A percentile compares a stretch with the other conserved stretches of the same genome.
Conservation (phyloP, 1,284 basidiomycete species). For the Sutorius eximius region DNA sequence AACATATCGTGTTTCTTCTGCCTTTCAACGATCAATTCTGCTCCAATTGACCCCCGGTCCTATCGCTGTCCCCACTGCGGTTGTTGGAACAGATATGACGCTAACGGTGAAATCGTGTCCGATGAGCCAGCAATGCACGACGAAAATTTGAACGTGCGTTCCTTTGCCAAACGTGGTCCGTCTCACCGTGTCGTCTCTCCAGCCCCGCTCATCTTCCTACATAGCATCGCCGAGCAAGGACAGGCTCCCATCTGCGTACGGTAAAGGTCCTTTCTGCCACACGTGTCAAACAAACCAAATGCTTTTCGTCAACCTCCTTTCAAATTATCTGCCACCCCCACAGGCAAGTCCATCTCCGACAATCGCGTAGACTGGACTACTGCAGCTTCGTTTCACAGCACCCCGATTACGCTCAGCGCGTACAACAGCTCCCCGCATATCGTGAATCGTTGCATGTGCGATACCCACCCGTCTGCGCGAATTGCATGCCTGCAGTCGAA, state of each 20-base stretch:
- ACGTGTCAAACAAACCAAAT: conserved; percentile 89
- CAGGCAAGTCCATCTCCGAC: conserved; percentile 44
- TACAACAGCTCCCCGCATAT: conserved; percentile 69
- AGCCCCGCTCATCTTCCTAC: conserved; percentile 4
- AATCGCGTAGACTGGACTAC: neutral
- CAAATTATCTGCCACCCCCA: conserved; percentile 79
- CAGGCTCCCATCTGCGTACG: conserved; percentile 59
- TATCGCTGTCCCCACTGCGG: conserved; percentile 68
- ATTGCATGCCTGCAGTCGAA: conserved; percentile 76
- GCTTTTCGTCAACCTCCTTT: conserved; percentile 80
- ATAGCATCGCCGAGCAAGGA: conserved; percentile 67
- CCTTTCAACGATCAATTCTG: conserved; percentile 43
- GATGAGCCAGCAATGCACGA: conserved; percentile 89
- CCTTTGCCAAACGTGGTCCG: conserved; percentile 76
- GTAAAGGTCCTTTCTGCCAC: conserved; percentile 72
- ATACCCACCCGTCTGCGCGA: conserved; percentile 82
- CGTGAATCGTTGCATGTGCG: conserved; percentile 71
- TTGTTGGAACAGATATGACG: conserved; percentile 73
- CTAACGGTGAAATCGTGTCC: conserved; percentile 71
- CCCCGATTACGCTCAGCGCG: conserved; percentile 63
- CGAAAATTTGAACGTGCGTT: conserved; percentile 63
- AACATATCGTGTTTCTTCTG: conserved; percentile 68
- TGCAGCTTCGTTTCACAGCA: conserved; percentile 45
- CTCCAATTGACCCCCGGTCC: conserved; percentile 48
- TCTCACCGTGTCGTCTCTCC: conserved; percentile 4